Percentiles rank a stretch among this genome's conserved stretches.
Evolutionary conservation across 352 stramenopile genomes (phyloP).

Genomic region (Aphanomyces invadans): DNA sequence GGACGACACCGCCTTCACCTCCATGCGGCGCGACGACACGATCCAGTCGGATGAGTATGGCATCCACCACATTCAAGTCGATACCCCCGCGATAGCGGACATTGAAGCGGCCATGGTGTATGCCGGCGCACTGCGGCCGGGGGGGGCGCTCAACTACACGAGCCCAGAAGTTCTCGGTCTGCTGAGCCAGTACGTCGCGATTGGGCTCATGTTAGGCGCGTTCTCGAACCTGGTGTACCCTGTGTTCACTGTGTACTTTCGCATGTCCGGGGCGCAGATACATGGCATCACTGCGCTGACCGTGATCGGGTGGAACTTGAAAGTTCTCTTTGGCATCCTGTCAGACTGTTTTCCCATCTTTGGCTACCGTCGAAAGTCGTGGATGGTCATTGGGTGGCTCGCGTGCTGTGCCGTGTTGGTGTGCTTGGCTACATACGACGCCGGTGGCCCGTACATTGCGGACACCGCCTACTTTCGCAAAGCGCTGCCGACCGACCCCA

Average conservation of each 20-base stretch:
- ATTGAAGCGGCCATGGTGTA: slow-evolving; percentile 25
- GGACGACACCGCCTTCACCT: too few relatives aligned
- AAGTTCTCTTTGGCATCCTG: slow-evolving; percentile 48
- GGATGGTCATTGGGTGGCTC: slow-evolving; percentile 45
- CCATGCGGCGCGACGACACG: too few relatives aligned
- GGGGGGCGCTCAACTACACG: slow-evolving; percentile 32
- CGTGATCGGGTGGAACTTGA: slow-evolving; percentile 45
- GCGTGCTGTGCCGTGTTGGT: slow-evolving; percentile 43
- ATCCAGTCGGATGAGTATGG: slow-evolving; percentile 18
- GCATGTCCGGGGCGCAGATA: slow-evolving; percentile 38
- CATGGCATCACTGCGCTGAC: slow-evolving; percentile 36
- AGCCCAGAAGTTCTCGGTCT: slow-evolving; percentile 37
- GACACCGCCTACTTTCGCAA: neutral
- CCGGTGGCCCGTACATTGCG: slow-evolving; percentile 37
- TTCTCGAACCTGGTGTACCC: slow-evolving; percentile 39
- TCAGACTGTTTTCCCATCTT: slow-evolving; percentile 44
- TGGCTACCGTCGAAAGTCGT: slow-evolving; percentile 44
- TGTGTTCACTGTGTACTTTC: slow-evolving; percentile 45
- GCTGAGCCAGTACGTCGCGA: slow-evolving; percentile 40
- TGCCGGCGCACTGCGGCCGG: slow-evolving; percentile 37
- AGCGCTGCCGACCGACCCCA: neutral
- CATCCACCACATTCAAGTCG: neutral
- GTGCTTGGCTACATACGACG: slow-evolving; percentile 42
- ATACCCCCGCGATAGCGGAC: slow-evolving; percentile 16
- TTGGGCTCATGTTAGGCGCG: slow-evolving; percentile 40